phyloP scores from a whole-genome alignment of 1,284 basidiomycete species.

The Caloboletus firmus region DNA sequence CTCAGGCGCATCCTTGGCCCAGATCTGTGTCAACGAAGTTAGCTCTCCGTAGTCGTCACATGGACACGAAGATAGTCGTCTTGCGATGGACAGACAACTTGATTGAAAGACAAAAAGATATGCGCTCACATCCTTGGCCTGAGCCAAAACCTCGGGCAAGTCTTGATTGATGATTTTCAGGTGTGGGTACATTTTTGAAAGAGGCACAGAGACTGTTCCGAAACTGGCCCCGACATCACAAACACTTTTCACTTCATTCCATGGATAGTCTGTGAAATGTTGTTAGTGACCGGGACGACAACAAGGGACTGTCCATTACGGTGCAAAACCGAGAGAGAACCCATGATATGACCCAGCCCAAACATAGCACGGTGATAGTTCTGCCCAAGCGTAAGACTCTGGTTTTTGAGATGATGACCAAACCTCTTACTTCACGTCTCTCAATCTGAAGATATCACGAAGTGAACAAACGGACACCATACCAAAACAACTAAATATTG shows the following conservation, averaged over 20 bases:
- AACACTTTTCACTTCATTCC: slow-evolving; percentile 42
- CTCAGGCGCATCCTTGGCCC: slow-evolving; percentile 36
- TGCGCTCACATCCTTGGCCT: slow-evolving; percentile 31
- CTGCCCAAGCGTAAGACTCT: slow-evolving; percentile 6
- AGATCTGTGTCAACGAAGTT: slow-evolving; percentile 29
- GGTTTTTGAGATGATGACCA: not conserved
- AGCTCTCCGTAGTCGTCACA: not conserved
- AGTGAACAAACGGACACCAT: not conserved
- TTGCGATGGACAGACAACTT: not conserved
- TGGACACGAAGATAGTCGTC: not conserved
- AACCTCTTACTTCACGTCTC: slow-evolving; percentile 18
- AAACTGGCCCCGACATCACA: slow-evolving; percentile 52
- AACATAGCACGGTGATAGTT: slow-evolving; percentile 26
- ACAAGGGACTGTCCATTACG: slow-evolving; percentile 10
- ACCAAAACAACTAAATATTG: not conserved
- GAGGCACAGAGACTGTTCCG: slow-evolving; percentile 43
- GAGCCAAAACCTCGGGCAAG: slow-evolving; percentile 37
- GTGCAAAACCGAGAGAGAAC: slow-evolving; percentile 26
- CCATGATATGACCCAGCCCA: slow-evolving; percentile 20
- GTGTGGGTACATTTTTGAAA: slow-evolving; percentile 42
- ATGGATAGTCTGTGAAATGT: slow-evolving; percentile 40
- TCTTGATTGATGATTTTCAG: slow-evolving; percentile 51
- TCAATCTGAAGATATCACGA: slow-evolving; percentile 12
- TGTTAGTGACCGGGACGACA: not conserved
- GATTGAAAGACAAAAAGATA: not conserved